Evolutionary conservation across 2,329 filamentous ascomycete genomes (phyloP), one percentile per base, ranked within the genome.

Genomic region (Aspergillus sergii): DNA sequence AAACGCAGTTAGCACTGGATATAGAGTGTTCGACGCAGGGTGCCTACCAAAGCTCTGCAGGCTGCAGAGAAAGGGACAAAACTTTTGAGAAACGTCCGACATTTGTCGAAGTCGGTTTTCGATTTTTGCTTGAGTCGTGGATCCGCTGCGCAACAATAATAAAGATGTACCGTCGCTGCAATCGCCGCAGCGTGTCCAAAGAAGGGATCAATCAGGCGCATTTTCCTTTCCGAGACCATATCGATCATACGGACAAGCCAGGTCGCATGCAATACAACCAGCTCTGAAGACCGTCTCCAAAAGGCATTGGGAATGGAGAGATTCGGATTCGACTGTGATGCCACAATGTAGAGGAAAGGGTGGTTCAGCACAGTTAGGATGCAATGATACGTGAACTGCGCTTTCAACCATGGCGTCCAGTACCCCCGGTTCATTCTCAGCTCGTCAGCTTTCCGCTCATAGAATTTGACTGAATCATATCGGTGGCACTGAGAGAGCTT

Each of bases 161-260:
- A 85, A 0, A 85, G 75, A 59, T 85, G 84, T 2, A 85, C 82
- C 0, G 83, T 85, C 0, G 83, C 83, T 0, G 84, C 83, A 41
- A 85, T 84, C 4, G 82, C 83, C 0, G 82, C 82, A 1, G 78
- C 79, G 50, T 85, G 83, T 0, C 81, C 83, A 39, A 85, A 83
- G 68, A 85, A 85, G 0, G 83, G 83, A 66, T 85, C 83, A 3
- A 79, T 79, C 9, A 85, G 73, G 4, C 77, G 77, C 11, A 85
- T 73, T 58, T 82, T 78, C 71, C 84, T 84, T 60, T 84, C 82
- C 1, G 81, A 74, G 1, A 84, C 80, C 83, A 85, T 85, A 55
- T 85, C 83, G 43, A 86, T 84, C 71, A 86, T 80, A 4, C 84
- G 79, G 16, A 83, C 82, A 46, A 85, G 80, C 84, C 84, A 86